Evolutionary conservation across 2,329 filamentous ascomycete species (phyloP).

Genomic region (Claviceps arundinis): DNA sequence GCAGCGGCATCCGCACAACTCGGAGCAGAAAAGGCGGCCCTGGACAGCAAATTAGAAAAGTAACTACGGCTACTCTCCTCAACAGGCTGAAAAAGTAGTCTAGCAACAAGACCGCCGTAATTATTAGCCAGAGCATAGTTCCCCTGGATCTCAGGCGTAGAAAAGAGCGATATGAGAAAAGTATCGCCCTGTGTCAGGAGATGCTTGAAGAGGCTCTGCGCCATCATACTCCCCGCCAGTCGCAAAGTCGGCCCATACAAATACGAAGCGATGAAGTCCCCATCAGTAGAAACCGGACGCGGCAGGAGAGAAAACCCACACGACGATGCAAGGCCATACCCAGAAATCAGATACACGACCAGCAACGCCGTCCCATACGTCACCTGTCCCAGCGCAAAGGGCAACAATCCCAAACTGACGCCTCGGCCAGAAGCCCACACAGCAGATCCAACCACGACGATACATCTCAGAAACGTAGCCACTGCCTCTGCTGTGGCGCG

Average conservation of each 20-base stretch:
- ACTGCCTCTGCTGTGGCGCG: conserved; percentile 72
- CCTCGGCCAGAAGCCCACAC: conserved; percentile 41
- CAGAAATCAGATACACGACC: conserved; percentile 53
- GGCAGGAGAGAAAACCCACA: conserved; percentile 59
- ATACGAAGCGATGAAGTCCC: conserved; percentile 38
- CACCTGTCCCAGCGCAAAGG: conserved; percentile 80
- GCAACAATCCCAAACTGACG: conserved; percentile 58
- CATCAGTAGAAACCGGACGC: conserved; percentile 18
- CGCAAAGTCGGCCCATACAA: conserved; percentile 60
- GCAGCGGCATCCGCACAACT: neutral
- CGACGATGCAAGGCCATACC: conserved; percentile 38
- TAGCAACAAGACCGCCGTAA: conserved; percentile 78
- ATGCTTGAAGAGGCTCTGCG: conserved; percentile 85
- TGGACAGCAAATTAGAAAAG: conserved; percentile 65
- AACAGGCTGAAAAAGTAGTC: conserved; percentile 85
- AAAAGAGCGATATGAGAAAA: conserved; percentile 67
- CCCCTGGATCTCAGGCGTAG: conserved; percentile 69
- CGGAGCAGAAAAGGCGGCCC: conserved; percentile 7
- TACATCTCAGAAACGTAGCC: conserved; percentile 66
- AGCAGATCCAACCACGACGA: conserved; percentile 58
- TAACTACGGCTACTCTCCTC: conserved; percentile 87
- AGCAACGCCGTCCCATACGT: conserved; percentile 59
- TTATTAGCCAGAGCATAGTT: conserved; percentile 89
- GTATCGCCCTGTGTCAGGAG: conserved; percentile 90
- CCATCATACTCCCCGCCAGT: conserved; percentile 68